A percentile compares a stretch with the other conserved stretches of the same genome.
phyloP scores from a whole-genome alignment of 2,329 filamentous ascomycete genomes.

The Colletotrichum cereale region DNA sequence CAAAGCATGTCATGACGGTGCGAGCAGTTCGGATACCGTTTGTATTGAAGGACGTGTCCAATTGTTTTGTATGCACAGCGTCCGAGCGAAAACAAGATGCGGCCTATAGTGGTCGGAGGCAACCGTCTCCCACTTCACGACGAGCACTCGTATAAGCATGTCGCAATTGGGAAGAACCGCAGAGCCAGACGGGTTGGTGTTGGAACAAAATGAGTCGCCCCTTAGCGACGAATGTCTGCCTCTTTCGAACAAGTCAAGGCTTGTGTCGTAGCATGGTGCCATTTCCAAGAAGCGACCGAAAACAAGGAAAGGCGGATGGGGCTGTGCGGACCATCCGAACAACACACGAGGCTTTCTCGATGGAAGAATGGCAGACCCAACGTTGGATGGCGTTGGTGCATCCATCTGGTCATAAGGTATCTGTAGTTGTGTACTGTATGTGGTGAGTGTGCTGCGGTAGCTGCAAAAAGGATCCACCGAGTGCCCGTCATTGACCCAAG shows the following conservation, averaged over 20 bases:
- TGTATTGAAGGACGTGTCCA: background rate
- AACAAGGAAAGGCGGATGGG: background rate
- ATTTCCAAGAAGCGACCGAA: background rate
- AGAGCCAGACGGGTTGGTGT: background rate
- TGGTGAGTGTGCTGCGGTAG: background rate
- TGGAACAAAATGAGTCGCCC: background rate
- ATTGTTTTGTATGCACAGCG: constrained; percentile 4
- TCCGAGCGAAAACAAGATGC: background rate
- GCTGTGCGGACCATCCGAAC: background rate
- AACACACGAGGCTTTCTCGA: background rate
- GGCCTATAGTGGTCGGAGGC: background rate
- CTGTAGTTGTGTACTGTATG: no score
- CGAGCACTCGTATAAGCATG: background rate
- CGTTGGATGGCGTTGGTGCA: background rate
- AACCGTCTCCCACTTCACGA: background rate
- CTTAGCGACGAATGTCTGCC: background rate
- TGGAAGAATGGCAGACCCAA: background rate
- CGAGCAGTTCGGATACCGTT: background rate
- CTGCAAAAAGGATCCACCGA: background rate
- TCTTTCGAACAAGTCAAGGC: background rate
- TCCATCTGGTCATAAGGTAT: background rate
- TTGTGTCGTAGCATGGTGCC: background rate
- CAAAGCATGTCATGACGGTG: constrained; percentile 4
- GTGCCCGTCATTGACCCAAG: background rate
- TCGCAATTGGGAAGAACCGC: constrained; percentile 1